Conservation (phyloP, 2,329 filamentous ascomycete species). For the Neospermospora avenae region DNA sequence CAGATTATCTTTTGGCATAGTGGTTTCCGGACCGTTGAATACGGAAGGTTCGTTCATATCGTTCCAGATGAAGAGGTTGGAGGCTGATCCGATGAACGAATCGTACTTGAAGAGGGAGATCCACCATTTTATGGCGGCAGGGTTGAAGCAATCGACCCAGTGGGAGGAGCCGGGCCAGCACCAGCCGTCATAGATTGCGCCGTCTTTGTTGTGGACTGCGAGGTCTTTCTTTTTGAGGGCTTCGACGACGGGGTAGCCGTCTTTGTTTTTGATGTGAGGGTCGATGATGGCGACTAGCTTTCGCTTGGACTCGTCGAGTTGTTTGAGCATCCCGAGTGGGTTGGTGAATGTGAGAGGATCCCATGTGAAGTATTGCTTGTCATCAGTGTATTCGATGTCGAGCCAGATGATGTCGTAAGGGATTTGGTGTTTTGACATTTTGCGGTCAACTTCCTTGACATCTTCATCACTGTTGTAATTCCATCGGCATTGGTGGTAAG, state of each 20-base stretch:
- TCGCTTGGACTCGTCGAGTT: conserved; percentile 78
- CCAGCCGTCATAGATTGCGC: conserved; percentile 89
- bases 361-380: conserved; percentile 98
- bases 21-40: conserved; percentile 96
- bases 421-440: conserved; percentile 92
- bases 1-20: conserved; percentile 98
- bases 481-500: conserved; percentile 97
- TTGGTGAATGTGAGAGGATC: conserved; percentile 85
- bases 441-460: conserved; percentile 92
- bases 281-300: conserved; percentile 96
- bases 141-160: conserved; percentile 96
- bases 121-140: conserved; percentile 92
- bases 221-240: conserved; percentile 82
- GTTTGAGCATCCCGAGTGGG: conserved; percentile 82
- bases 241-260: conserved; percentile 70
- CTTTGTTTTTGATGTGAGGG: conserved; percentile 93
- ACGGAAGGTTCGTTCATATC: conserved; percentile 99
- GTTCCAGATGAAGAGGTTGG: conserved; percentile 96
- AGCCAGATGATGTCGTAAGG: conserved; percentile 99
- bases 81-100: conserved; percentile 77
- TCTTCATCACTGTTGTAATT: conserved; percentile 98
- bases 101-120: conserved; percentile 82
- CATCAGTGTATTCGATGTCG: conserved; percentile 95
- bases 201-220: conserved; percentile 86
- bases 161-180: conserved; percentile 97